Evolutionary conservation across 202 grass and related monocot genomes (phyloP), one percentile per base, ranked within the genome.

Genomic region (Cymbopogon flexuosus): DNA sequence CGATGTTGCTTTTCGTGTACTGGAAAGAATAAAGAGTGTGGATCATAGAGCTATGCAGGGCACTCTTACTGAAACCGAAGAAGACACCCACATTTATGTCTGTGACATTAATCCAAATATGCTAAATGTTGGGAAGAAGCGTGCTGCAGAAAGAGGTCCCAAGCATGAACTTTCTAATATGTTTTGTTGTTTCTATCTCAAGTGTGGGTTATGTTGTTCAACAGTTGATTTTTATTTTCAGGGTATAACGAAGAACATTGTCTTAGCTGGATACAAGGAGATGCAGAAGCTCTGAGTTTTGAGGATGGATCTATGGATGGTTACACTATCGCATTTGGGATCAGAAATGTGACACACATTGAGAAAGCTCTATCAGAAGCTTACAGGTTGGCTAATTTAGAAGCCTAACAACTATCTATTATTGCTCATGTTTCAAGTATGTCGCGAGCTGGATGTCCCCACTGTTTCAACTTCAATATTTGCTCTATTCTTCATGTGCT

Each of bases 61-160:
- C 31, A 83, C 85, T 68, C 65, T 92, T 68, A 78, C 81, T 73
- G 81, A 93, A 65, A 59, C 49, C 10, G 88, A 98, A 83, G 95
- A 94, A 71, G 90, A 94, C 64, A 95, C 95, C 24, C 86, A 90
- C 63, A 98, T 98, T 57, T 94, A 89, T 66, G 72, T 94, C 30
- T 98, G 95, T 56, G 95, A 94, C 65, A 98, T 94, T 68, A 98
- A 98, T 76, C 95, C 90, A 77, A 93, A 94, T 71, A 98, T 98
- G 95, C 75, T 98, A 60, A 85, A 90, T 4, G 79, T 98, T 52
- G 95, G 95, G 69, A 98, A 93, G 82, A 98, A 98, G 49, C 92
- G 92, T 57, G 90, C 92, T 77, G 40, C 83, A 29, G 95, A 94
- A 78, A 93, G 86, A 94, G 95, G 94, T 93, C 8, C 14, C 33